Evolutionary conservation across 2,329 filamentous ascomycete species (phyloP), one percentile per base, ranked within the genome.

Genomic region (Chrysoporthe austroafricana): DNA sequence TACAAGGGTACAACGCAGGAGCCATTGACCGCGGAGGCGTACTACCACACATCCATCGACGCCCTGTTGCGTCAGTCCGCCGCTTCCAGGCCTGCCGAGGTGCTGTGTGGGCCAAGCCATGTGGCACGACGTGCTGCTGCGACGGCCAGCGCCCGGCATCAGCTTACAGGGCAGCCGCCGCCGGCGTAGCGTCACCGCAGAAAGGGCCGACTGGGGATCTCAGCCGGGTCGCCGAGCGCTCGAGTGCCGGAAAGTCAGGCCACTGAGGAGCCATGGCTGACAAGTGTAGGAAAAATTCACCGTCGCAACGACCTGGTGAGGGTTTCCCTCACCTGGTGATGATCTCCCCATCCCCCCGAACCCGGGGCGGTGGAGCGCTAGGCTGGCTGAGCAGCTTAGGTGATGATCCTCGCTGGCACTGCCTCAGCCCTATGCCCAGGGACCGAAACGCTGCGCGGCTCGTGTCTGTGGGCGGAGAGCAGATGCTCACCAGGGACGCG

Each of bases 391-490:
- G 50, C 50, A 54, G 48, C 21, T 2, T 26, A 54, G 48, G n/a
- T 32, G 34, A 52, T 21, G 64, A 60, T 60, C 36, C 9, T 60
- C 57, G 61, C n/a, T 56, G 9, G 60, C 42, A 48, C 61, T 62
- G 65, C 52, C 61, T 69, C 67, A 69, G 67, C 67, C 67, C 67
- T 69, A 67, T 62, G 66, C 36, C 48, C 64, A 62, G 67, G 67
- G 57, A 16, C 36, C 36, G n/a, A 56, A 62, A 60, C 48, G 46
- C 44, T 43, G 26, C 50, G 43, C 21, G 7, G 42, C 59, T 62
- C 21, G 21, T 57, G 34, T 57, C 14, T 32, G 21, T 9, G 43
- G 43, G 59, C 59, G 32, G 9, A 32, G 21, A 54, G 36, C 13
- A 50, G n/a, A 26, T 21, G 32, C 26, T 48, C 44, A 48, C 44